These are phyloP conservation scores for Scenedesmus sp. DNA, from an alignment of 163 green algal genomes.

Conservation along the genomic window DNA sequence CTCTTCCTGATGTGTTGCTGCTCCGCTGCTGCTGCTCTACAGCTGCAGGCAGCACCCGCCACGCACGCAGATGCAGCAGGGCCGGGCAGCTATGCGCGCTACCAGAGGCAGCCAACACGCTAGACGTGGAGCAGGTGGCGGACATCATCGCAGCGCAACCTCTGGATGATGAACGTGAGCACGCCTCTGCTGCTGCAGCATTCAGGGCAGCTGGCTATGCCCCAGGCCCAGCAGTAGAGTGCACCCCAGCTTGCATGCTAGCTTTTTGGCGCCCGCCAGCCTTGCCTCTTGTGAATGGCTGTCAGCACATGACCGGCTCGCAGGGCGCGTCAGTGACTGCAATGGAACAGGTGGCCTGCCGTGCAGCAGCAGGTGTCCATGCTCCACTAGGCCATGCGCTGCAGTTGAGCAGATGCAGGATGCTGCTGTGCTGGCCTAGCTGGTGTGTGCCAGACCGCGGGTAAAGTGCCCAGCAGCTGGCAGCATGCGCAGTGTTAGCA, in stretches of 20 bases:
- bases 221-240: neutral
- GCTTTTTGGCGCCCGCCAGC: too few species aligned
- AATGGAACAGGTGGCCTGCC: neutral
- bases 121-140: slow-evolving; percentile 42
- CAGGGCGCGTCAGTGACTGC: neutral
- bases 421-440: neutral
- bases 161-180: slow-evolving; percentile 56
- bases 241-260: neutral
- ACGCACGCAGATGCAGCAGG: neutral
- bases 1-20: neutral
- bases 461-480: too few species aligned
- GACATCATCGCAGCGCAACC: slow-evolving; percentile 60
- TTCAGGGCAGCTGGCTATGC: neutral
- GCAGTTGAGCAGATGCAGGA: neutral
- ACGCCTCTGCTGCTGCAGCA: neutral
- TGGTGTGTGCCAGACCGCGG: too few species aligned
- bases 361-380: neutral
- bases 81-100: neutral
- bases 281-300: too few species aligned
- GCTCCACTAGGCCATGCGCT: neutral
- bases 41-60: neutral
- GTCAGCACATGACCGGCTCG: neutral
- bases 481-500: neutral
- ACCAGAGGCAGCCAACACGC: neutral
- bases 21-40: neutral